Evolutionary conservation across 2,329 filamentous ascomycete species (phyloP).

Genomic region (Pseudophaeomoniella oleicola): DNA sequence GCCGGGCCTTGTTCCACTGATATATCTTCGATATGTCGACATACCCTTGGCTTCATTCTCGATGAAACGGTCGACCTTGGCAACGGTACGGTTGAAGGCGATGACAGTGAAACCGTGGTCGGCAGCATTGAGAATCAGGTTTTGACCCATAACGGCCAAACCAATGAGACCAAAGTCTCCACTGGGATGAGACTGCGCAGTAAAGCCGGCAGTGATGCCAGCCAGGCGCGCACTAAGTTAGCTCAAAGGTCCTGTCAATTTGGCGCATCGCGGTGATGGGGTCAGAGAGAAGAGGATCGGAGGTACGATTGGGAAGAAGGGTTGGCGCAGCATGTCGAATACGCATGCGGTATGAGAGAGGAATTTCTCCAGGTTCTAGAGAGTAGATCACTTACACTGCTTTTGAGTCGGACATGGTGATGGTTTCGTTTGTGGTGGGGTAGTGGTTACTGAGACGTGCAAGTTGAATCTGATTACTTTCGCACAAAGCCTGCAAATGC

Average conservation of each 20-base stretch:
- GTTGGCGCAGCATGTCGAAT: background rate
- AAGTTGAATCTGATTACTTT: background rate
- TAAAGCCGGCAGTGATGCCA: slow-evolving; percentile 56
- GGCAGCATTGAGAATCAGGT: slow-evolving; percentile 79
- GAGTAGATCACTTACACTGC: slow-evolving; percentile 15
- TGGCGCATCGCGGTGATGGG: too few relatives aligned
- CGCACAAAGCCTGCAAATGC: background rate
- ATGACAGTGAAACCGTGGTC: slow-evolving; percentile 92
- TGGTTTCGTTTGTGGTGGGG: slow-evolving; percentile 2
- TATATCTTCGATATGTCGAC: slow-evolving; percentile 7
- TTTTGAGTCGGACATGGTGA: slow-evolving; percentile 12
- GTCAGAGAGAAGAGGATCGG: too few relatives aligned
- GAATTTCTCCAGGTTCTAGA: too few relatives aligned
- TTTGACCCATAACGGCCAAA: slow-evolving; percentile 82
- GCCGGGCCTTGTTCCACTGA: slow-evolving; percentile 12
- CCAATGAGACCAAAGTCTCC: slow-evolving; percentile 86
- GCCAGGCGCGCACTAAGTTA: slow-evolving; percentile 58
- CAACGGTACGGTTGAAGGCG: slow-evolving; percentile 96
- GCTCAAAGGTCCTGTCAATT: slow-evolving; percentile 21
- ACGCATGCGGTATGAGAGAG: too few relatives aligned
- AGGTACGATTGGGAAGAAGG: too few relatives aligned
- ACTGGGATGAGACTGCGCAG: slow-evolving; percentile 40
- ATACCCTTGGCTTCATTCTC: slow-evolving; percentile 74
- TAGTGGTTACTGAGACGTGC: slow-evolving; percentile 1
- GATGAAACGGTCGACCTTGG: slow-evolving; percentile 93